Conservation (phyloP, 2,329 filamentous ascomycete species). For the Eutypa lata region DNA sequence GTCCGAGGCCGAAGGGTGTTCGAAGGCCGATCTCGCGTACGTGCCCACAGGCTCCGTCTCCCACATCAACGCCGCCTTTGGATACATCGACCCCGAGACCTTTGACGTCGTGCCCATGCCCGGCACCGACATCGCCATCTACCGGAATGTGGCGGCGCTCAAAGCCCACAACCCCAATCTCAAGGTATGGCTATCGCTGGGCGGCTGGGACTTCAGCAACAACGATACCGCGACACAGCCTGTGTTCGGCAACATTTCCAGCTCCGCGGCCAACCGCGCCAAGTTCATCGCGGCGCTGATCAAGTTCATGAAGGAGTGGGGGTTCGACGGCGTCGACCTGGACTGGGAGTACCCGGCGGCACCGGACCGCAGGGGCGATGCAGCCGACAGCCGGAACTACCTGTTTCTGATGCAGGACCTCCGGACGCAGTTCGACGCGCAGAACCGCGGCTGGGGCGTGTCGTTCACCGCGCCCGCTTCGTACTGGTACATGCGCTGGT, state of each 20-base stretch:
- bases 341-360: slow-evolving; percentile 27
- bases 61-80: slow-evolving; percentile 32
- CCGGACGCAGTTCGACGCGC: slow-evolving; percentile 1
- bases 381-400: slow-evolving; percentile 18
- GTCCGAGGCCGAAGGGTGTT: no score
- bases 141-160: no score
- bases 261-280: slow-evolving; percentile 4
- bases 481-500: slow-evolving; percentile 25
- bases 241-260: slow-evolving; percentile 24
- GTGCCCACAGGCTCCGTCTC: no score
- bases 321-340: slow-evolving; percentile 23
- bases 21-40: no score
- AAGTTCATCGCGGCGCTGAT: slow-evolving; percentile 20
- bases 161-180: no score
- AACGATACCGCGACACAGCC: slow-evolving; percentile 15
- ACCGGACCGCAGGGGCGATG: slow-evolving; percentile 17
- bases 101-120: slow-evolving; percentile 29
- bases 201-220: slow-evolving; percentile 40
- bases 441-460: slow-evolving; percentile 7
- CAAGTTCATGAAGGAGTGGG: slow-evolving; percentile 18
- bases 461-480: slow-evolving; percentile 15
- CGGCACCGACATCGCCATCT: no score
- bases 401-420: slow-evolving; percentile 41
- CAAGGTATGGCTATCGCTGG: no score
- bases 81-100: slow-evolving; percentile 26